These are phyloP conservation scores for Candida coleopterorum DNA, from an alignment of 805 yeast genomes.

Conservation along the genomic window DNA sequence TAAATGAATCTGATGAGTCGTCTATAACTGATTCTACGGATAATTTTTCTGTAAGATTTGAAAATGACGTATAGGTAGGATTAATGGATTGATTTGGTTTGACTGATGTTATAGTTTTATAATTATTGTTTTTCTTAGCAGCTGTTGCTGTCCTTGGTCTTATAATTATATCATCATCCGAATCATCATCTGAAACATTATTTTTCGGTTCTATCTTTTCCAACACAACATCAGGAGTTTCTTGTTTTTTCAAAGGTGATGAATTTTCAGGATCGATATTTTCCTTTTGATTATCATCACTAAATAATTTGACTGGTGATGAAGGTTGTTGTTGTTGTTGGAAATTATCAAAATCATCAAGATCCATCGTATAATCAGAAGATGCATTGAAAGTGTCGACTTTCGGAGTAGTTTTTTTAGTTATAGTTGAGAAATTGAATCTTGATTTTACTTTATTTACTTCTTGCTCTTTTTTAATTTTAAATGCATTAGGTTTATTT, in stretches of 20 bases:
- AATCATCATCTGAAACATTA: conserved; percentile 39
- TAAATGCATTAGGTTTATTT: neutral
- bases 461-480: conserved; percentile 8
- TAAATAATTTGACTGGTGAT: conserved; percentile 30
- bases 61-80: conserved; percentile 13
- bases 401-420: conserved; percentile 15
- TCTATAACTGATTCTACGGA: conserved; percentile 18
- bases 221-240: neutral
- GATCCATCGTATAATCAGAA: conserved; percentile 20
- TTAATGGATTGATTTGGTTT: conserved; percentile 25
- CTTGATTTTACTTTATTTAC: conserved; percentile 15
- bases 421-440: conserved; percentile 23
- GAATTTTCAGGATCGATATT: conserved; percentile 10
- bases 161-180: conserved; percentile 54
- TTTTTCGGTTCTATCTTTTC: conserved; percentile 5
- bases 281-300: conserved; percentile 12
- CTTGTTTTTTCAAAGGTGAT: conserved; percentile 3
- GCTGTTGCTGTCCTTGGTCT: conserved; percentile 45
- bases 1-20: conserved; percentile 43
- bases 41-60: conserved; percentile 31
- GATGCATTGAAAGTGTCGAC: conserved; percentile 21
- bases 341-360: conserved; percentile 10
- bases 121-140: conserved; percentile 27
- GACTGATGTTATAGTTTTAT: conserved; percentile 34
- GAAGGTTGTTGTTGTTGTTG: conserved; percentile 20